These are phyloP conservation scores for Ceratocystis eucalypticola DNA, from an alignment of 2,329 filamentous ascomycete species.

Conservation along the genomic window DNA sequence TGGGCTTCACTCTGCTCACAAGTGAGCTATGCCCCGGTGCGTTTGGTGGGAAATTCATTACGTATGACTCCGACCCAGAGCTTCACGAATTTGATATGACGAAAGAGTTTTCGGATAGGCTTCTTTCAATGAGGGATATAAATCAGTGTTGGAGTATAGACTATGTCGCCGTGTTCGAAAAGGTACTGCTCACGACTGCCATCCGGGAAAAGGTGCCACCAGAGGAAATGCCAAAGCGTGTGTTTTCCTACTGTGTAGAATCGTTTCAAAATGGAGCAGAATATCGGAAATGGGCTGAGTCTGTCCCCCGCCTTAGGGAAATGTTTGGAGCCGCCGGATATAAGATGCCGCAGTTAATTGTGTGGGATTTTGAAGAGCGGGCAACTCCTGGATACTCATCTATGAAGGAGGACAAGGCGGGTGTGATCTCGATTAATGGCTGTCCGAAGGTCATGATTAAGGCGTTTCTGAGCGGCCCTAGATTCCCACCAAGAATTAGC, in stretches of 20 bases:
- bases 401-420: slow-evolving; percentile 28
- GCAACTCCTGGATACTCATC: neutral
- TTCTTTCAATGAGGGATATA: neutral
- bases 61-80: neutral
- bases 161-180: slow-evolving; percentile 43
- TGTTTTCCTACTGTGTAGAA: slow-evolving; percentile 52
- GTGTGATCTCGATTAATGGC: slow-evolving; percentile 39
- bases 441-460: slow-evolving; percentile 46
- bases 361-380: slow-evolving; percentile 40
- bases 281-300: slow-evolving; percentile 23
- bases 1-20: neutral
- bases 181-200: slow-evolving; percentile 24
- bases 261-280: slow-evolving; percentile 22
- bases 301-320: slow-evolving; percentile 34
- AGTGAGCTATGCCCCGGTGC: neutral
- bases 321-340: slow-evolving; percentile 31
- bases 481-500: slow-evolving; percentile 24
- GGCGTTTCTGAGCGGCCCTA: slow-evolving; percentile 39
- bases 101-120: neutral
- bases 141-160: slow-evolving; percentile 28
- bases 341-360: slow-evolving; percentile 45
- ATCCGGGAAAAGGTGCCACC: slow-evolving; percentile 20
- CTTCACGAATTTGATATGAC: neutral
- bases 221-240: slow-evolving; percentile 46
- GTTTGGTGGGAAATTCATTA: neutral